Base-by-base conservation (phyloP, 2,329 filamentous ascomycete species). In the Botryotinia calthae region DNA sequence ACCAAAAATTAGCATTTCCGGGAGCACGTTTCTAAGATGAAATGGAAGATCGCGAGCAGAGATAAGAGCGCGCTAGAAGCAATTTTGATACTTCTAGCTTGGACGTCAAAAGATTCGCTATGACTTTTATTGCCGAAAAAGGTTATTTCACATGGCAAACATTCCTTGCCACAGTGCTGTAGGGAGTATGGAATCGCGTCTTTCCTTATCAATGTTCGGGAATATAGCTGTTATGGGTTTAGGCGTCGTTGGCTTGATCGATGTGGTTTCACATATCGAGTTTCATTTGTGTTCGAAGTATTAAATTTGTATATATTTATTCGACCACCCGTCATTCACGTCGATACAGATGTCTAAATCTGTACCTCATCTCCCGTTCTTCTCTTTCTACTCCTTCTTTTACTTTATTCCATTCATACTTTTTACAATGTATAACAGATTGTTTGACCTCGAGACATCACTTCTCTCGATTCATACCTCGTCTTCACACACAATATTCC, bases 21-120 rank as follows among this genome's bases (percentile, higher is more conserved):
- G n/a, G 34, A 54, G 64, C 63, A 51, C n/a, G 34, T 54, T 54
- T 54, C 46, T 40, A 22, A 28, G 64, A 40, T 54, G 34, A 67
- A 40, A 40, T 67, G 18, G n/a, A 28, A 54, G 34, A 25, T 54
- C 14, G 28, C 25, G 18, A 40, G 46, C 20, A 54, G 34, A 37
- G 46, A 54, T 40, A 40, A 54, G 25, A 54, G 34, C 8, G 37
- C 51, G 46, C 64, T 66, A 66, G 64, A 66, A 66, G 64, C 34
- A 28, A 40, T 54, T 66, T 9, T 66, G 46, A 54, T 51, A 66
- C 64, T 51, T 66, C 63, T 66, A 66, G 63, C 63, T 67, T 54
- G 46, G 8, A 51, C 31, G 12, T n/a, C 31, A 37, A 67, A 18
- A 18, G 31, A 37, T 42, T 40, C 25, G 46, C 31, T 54, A 28